Evolutionary conservation across 2,329 filamentous ascomycete genomes (phyloP), one percentile per base, ranked within the genome.

Genomic region (Clarireedia monteithiana): DNA sequence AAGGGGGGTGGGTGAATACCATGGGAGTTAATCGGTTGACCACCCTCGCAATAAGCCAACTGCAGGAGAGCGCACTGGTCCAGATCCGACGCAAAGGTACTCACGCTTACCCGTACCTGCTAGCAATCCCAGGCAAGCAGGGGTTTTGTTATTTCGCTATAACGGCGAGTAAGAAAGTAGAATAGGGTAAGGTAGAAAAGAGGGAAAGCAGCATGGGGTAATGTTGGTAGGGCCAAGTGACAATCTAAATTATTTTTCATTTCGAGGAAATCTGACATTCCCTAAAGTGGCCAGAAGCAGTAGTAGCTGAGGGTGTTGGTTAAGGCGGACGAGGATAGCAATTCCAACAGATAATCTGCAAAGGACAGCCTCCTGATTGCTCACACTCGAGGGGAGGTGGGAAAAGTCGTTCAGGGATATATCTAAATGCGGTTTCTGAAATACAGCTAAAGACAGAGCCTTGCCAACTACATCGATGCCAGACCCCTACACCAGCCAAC

Each of bases 11-110:
- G n/a, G 39, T 36, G 39, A 14, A 27, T 48, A n/a, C 38, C 53
- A 55, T 55, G 47, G 47, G 47, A 48, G 34, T 17, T 6, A 50
- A 50, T 55, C 46, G 47, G 14, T 44, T 17, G 40, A 26, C 15
- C 3, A 50, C 47, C 53, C 53, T 39, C 50, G 47, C 53, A 20
- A 50, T 50, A 44, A 55, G 47, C 46, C 52, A 55, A 50, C 53
- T 45, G 39, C 53, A 55, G 53, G 53, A 55, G 46, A 50, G 17
- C 53, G 38, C 46, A 55, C 47, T 44, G 39, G 47, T 55, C 39
- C 10, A 26, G 20, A 50, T 55, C 47, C 53, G 38, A 55, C 14
- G 23, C 49, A 55, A 27, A 50, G 53, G 52, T 49, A 54, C 17
- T 44, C 24, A 23, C 34, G 42, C 14, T 15, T 44, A 45, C 26